phyloP scores from a whole-genome alignment of 2,329 filamentous ascomycete species.

The Chrysoporthe austroafricana region DNA sequence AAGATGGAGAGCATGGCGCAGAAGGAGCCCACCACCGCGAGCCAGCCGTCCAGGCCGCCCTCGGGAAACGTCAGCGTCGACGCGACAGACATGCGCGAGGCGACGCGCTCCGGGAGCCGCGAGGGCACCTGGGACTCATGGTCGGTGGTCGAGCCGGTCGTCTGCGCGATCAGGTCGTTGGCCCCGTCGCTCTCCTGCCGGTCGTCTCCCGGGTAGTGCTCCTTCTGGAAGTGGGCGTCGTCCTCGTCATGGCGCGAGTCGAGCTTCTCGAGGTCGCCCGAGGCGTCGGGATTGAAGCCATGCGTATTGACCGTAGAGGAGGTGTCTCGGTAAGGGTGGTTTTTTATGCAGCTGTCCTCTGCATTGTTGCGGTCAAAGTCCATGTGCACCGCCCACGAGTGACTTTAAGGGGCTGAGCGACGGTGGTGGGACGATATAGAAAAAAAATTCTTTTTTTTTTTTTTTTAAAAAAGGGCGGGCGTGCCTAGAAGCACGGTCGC shows the following conservation, averaged over 20 bases:
- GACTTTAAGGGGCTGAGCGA: not conserved
- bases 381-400: constrained; percentile 34
- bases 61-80: constrained; percentile 64
- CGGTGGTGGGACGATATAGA: not conserved
- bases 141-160: constrained; percentile 7
- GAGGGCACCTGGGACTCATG: constrained; percentile 15
- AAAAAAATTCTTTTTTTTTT: too few species aligned
- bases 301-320: constrained; percentile 18
- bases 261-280: constrained; percentile 27
- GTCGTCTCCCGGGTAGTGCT: constrained; percentile 10
- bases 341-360: constrained; percentile 48
- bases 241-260: constrained; percentile 27
- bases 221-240: constrained; percentile 19
- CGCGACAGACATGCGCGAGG: constrained; percentile 28
- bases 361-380: constrained; percentile 36
- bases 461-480: not conserved
- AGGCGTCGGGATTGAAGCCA: constrained; percentile 23
- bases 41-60: constrained; percentile 72
- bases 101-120: constrained; percentile 23
- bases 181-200: not conserved
- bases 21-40: constrained; percentile 79
- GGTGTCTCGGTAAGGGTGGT: constrained; percentile 32
- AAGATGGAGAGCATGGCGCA: constrained; percentile 71
- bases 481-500: constrained; percentile 10
- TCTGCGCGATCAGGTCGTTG: constrained; percentile 17